Evolutionary conservation across 2,329 filamentous ascomycete species (phyloP).

Genomic region (Aspergillus sp.): DNA sequence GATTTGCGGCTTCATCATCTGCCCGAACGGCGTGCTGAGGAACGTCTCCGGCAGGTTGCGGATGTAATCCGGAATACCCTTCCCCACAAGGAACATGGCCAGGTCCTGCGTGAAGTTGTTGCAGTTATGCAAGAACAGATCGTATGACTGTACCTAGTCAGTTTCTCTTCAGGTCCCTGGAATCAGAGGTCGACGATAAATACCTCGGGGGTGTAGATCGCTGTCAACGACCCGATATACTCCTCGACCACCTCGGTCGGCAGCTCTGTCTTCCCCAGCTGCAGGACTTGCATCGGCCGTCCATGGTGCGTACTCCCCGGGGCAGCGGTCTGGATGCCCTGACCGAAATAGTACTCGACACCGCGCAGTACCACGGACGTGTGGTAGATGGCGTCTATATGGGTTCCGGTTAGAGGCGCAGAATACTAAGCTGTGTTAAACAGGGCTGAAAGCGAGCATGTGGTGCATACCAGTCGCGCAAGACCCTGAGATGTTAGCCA

Average conservation of each 20-base stretch:
- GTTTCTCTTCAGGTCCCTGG: neutral
- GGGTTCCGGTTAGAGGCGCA: constrained; percentile 50
- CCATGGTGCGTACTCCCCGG: constrained; percentile 84
- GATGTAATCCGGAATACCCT: constrained; percentile 81
- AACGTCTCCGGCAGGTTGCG: constrained; percentile 75
- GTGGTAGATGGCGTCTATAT: constrained; percentile 90
- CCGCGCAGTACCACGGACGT: constrained; percentile 77
- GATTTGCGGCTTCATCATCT: constrained; percentile 73
- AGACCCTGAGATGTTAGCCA: constrained; percentile 39
- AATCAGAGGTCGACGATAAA: constrained; percentile 2
- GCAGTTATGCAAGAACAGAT: constrained; percentile 85
- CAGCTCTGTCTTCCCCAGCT: constrained; percentile 66
- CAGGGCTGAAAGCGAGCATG: too few species aligned
- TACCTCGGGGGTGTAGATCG: constrained; percentile 73
- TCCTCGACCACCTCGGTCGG: constrained; percentile 75
- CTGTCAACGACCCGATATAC: constrained; percentile 73
- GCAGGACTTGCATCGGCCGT: constrained; percentile 64
- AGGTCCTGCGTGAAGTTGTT: constrained; percentile 97
- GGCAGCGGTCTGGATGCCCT: constrained; percentile 69
- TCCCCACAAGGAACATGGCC: constrained; percentile 77
- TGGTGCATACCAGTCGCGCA: constrained; percentile 39
- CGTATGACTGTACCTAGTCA: constrained; percentile 57
- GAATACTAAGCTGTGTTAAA: constrained; percentile 41
- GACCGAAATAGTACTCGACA: constrained; percentile 86
- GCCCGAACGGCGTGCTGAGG: constrained; percentile 74